These are phyloP conservation scores for Cladosporium phlei DNA, from an alignment of 2,329 filamentous ascomycete genomes.

Conservation along the genomic window DNA sequence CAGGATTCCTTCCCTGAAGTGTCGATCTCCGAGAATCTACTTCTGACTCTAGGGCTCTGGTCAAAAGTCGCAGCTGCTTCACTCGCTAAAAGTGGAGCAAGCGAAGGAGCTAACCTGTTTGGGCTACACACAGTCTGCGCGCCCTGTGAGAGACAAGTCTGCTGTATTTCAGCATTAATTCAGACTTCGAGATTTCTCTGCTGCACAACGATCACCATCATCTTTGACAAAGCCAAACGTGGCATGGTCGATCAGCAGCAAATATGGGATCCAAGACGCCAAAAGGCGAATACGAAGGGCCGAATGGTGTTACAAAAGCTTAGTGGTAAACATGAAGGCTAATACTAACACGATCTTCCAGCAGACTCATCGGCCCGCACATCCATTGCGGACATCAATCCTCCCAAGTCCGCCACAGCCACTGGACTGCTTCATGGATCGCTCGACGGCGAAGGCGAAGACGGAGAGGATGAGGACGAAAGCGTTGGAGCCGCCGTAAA, in stretches of 20 bases:
- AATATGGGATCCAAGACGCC: constrained; percentile 49
- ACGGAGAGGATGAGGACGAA: constrained; percentile 24
- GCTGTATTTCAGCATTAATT: not conserved
- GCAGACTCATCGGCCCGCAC: constrained; percentile 26
- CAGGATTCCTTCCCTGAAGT: too few relatives aligned
- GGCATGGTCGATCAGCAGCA: not conserved
- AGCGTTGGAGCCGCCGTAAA: constrained; percentile 10
- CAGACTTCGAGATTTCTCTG: not conserved
- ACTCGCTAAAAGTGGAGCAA: too few relatives aligned
- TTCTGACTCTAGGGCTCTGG: too few relatives aligned
- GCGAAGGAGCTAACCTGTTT: too few relatives aligned
- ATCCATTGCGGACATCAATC: constrained; percentile 29
- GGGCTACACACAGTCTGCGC: too few relatives aligned
- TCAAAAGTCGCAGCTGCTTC: too few relatives aligned
- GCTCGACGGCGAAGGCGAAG: constrained; percentile 30
- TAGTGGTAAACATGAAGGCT: not conserved
- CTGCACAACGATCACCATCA: too few relatives aligned
- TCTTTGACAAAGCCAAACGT: too few relatives aligned
- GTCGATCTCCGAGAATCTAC: too few relatives aligned
- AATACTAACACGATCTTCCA: constrained; percentile 6
- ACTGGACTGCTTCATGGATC: constrained; percentile 31
- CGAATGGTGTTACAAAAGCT: not conserved
- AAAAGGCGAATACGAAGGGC: constrained; percentile 65
- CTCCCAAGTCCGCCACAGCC: constrained; percentile 32
- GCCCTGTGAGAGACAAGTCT: constrained; percentile 2